Percentiles rank a stretch among this genome's conserved stretches.
phyloP scores from a whole-genome alignment of 768 basidiomycete species.

The Tricholoma terreum region DNA sequence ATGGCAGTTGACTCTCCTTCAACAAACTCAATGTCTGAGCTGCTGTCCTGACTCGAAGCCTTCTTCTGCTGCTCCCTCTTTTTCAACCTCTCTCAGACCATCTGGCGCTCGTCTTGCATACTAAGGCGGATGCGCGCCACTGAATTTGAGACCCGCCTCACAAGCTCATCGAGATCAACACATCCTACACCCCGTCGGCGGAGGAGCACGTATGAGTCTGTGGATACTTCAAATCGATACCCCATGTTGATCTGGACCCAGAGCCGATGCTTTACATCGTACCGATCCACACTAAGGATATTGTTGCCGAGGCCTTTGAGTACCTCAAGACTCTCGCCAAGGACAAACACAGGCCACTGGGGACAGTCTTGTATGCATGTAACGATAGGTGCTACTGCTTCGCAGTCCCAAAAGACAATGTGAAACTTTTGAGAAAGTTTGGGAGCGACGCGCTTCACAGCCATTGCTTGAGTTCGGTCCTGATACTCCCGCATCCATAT shows the following conservation, averaged over 20 bases:
- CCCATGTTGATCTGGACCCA: background rate
- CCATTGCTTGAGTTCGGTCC: background rate
- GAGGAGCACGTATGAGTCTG: background rate
- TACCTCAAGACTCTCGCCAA: background rate
- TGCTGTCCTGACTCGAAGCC: background rate
- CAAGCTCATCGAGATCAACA: background rate
- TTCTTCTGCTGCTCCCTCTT: background rate
- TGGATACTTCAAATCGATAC: background rate
- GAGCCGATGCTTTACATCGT: background rate
- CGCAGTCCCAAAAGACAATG: background rate
- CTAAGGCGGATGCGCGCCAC: background rate
- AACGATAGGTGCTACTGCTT: background rate
- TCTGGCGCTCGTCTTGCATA: background rate
- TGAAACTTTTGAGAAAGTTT: background rate
- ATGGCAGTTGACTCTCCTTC: background rate
- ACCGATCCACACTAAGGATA: background rate
- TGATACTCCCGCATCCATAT: background rate
- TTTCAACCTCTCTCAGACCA: background rate
- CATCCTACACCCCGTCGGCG: background rate
- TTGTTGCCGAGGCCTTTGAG: background rate
- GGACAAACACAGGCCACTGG: background rate
- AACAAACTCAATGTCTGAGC: constrained; percentile 1
- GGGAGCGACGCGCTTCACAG: background rate
- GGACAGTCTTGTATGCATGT: constrained; percentile 1
- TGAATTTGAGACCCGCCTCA: background rate